Percentiles rank a stretch among this genome's conserved stretches.
phyloP scores from a whole-genome alignment of 192 early-diverging fungal genomes.

The Coemansia sp. region DNA sequence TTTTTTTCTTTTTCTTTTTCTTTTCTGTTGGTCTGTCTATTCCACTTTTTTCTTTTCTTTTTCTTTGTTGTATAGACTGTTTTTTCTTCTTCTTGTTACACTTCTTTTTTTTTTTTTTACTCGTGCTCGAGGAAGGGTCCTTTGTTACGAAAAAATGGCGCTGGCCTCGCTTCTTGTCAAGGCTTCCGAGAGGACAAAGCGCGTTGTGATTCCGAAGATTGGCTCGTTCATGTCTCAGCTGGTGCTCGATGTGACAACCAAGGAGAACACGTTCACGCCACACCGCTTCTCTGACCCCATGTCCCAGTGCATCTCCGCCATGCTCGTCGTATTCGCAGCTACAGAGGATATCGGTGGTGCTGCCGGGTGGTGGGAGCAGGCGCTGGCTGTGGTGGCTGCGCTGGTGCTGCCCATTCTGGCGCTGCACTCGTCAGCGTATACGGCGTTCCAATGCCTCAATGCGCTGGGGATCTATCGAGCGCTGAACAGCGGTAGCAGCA shows the following conservation, averaged over 20 bases:
- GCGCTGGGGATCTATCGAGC: slow-evolving; percentile 19
- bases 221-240: neutral
- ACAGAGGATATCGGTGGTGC: neutral
- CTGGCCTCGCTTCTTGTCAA: neutral
- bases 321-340: slow-evolving; percentile 8
- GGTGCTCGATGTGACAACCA: neutral
- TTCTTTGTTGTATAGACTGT: neutral
- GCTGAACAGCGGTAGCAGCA: neutral
- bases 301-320: slow-evolving; percentile 1
- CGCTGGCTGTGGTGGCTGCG: neutral
- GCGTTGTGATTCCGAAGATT: neutral
- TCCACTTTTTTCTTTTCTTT: neutral
- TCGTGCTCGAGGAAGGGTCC: no score
- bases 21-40: neutral
- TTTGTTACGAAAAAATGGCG: neutral
- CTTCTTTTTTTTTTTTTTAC: neutral
- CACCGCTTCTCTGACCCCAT: neutral
- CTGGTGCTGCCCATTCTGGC: slow-evolving; percentile 7
- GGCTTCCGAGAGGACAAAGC: neutral
- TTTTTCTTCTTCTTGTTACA: no score
- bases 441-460: slow-evolving; percentile 17
- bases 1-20: neutral
- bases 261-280: neutral
- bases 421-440: neutral
- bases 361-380: neutral